These are phyloP conservation scores for Lepidium sativum DNA, from an alignment of 345 rosid species.

Conservation along the genomic window DNA sequence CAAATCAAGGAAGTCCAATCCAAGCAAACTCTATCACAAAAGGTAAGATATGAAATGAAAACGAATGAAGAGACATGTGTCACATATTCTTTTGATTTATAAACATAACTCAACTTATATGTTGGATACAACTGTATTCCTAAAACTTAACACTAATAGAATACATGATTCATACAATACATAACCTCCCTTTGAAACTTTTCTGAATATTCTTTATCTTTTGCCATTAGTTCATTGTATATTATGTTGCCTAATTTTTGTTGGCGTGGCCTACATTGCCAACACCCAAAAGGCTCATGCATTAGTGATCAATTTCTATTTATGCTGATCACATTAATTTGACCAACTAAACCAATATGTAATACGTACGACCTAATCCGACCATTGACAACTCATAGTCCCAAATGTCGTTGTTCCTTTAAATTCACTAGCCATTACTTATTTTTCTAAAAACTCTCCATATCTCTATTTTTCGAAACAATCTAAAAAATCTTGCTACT, in stretches of 20 bases:
- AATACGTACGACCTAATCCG: background rate
- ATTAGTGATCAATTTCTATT: background rate
- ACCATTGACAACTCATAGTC: background rate
- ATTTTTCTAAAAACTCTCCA: too few relatives aligned
- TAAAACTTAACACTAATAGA: too few relatives aligned
- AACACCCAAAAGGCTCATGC: background rate
- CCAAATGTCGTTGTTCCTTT: too few relatives aligned
- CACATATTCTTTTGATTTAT: background rate
- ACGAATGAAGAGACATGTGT: slow-evolving; percentile 10
- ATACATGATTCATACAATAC: too few relatives aligned
- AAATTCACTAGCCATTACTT: too few relatives aligned
- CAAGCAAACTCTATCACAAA: slow-evolving; percentile 6
- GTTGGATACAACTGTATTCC: slow-evolving; percentile 11
- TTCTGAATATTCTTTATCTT: background rate
- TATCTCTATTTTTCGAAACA: too few relatives aligned
- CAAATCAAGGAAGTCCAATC: slow-evolving; percentile 17
- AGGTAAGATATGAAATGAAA: background rate
- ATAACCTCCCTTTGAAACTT: background rate
- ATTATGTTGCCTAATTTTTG: slow-evolving; percentile 3
- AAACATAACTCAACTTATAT: background rate
- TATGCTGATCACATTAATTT: background rate
- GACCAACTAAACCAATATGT: background rate
- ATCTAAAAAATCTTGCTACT: background rate
- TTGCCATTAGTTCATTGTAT: background rate
- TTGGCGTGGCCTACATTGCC: slow-evolving; percentile 5